These are phyloP conservation scores for Pythium apleroticum DNA, from an alignment of 352 stramenopile genomes.

Conservation along the genomic window DNA sequence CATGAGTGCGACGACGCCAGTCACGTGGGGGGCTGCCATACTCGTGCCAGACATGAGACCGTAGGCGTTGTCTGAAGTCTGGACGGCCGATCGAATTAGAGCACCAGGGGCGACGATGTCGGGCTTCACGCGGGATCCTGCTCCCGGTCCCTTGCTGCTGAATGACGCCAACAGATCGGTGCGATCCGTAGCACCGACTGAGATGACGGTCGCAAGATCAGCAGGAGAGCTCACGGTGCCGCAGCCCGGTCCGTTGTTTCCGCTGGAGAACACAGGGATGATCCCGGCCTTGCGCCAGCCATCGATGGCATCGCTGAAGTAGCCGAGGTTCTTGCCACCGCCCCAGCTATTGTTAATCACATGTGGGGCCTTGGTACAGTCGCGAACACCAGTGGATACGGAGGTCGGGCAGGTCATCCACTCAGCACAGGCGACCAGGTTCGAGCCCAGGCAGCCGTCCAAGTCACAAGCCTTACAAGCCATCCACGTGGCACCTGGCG, in stretches of 20 bases:
- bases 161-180: slow-evolving; percentile 30
- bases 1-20: slow-evolving; percentile 32
- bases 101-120: slow-evolving; percentile 34
- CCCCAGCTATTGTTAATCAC: slow-evolving; percentile 45
- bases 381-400: slow-evolving; percentile 5
- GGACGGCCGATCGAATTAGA: slow-evolving; percentile 22
- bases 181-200: slow-evolving; percentile 31
- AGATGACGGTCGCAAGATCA: slow-evolving; percentile 33
- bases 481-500: slow-evolving; percentile 34
- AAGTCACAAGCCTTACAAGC: slow-evolving; percentile 27
- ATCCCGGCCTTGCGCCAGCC: slow-evolving; percentile 36
- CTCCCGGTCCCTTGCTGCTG: slow-evolving; percentile 31
- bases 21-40: slow-evolving; percentile 38
- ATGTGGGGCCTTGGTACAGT: slow-evolving; percentile 41
- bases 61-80: slow-evolving; percentile 27
- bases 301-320: slow-evolving; percentile 28
- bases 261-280: slow-evolving; percentile 37
- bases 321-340: slow-evolving; percentile 15
- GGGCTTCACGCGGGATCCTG: slow-evolving; percentile 26
- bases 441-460: slow-evolving; percentile 18
- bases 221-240: slow-evolving; percentile 29
- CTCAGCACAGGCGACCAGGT: slow-evolving; percentile 31
- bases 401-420: slow-evolving; percentile 27
- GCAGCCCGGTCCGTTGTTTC: slow-evolving; percentile 33
- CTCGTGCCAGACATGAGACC: slow-evolving; percentile 30